Base-by-base conservation (phyloP, 2,329 filamentous ascomycete species). In the Botrytis tulipae region DNA sequence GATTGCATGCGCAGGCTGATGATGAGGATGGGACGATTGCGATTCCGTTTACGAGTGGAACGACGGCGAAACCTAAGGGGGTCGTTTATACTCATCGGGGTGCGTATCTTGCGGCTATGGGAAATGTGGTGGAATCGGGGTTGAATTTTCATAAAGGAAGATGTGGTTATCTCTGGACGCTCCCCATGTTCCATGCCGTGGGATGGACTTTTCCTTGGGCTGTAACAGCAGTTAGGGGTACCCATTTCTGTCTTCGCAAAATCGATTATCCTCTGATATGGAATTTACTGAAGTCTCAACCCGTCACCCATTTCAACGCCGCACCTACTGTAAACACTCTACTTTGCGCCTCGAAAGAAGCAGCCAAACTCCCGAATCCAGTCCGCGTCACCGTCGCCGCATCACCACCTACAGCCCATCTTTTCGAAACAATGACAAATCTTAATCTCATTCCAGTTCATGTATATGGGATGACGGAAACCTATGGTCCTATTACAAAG, bases 251-350 rank as follows among this genome's bases (percentile, higher is more conserved):
- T 79, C 86, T 99, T 29, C 89, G 96, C 75, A 98, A 97, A 85
- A 93, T 99, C 76, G 94, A 98, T 83, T 99, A 99, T 81, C 90
- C 93, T 0, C 86, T 95, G 74, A 97, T 99, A 74, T 99, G 96
- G 96, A 88, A 88, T 67, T 84, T 99, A 6, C 84, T 99, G 48
- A 97, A 94, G 80, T 88, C 94, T 70, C 93, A 98, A 82, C 86
- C 89, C 10, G 92, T 99, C 76, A 98, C 94, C 0, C 96, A 99
- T 82, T 98, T 97, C 84, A 97, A 95, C 80, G 95, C 95, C 0
- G 96, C 95, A 0, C 96, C 96, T 0, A 99, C 96, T 0, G 96
- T 99, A 70, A 98, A 98, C 82, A 99, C 95, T 0, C 84, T 98
- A 0, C 88, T 99, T 4, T 97, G 96, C 80, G 92, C 92, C 20